A percentile compares a stretch with the other conserved stretches of the same genome.
These are phyloP conservation scores for Fraxinus platypoda DNA, from an alignment of 305 asterid genomes.

Conservation along the genomic window DNA sequence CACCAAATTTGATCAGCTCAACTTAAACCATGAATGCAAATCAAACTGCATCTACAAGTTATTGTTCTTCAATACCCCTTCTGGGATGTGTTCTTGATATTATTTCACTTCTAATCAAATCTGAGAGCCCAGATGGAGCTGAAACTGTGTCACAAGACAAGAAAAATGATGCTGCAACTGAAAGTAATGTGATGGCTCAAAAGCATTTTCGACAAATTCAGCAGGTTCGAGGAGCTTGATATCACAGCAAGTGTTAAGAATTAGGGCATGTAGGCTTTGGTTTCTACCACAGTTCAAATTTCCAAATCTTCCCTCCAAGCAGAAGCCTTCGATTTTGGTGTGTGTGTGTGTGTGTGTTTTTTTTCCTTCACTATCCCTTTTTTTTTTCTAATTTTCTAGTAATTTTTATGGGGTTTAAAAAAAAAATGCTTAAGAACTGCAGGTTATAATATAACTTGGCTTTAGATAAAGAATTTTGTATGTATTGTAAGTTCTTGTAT, in stretches of 20 bases:
- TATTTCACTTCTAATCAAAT: constrained; percentile 5
- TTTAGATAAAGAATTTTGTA: not conserved
- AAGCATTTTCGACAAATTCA: constrained; percentile 43
- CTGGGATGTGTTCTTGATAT: constrained; percentile 30
- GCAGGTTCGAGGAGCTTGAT: constrained; percentile 31
- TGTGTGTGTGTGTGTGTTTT: not conserved
- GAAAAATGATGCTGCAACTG: constrained; percentile 14
- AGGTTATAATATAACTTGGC: not conserved
- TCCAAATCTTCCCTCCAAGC: not conserved
- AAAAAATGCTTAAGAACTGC: not conserved
- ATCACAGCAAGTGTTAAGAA: not conserved
- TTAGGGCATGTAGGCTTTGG: not conserved
- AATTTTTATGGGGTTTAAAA: not conserved
- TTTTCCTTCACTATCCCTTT: no score
- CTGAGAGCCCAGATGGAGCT: not conserved
- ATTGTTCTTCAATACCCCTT: constrained; percentile 32
- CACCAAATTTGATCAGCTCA: not conserved
- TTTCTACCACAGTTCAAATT: not conserved
- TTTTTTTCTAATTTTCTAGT: not conserved
- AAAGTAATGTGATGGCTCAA: constrained; percentile 28
- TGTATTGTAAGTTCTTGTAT: not conserved
- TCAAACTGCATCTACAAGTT: not conserved
- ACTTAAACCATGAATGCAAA: constrained; percentile 24
- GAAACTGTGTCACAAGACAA: not conserved
- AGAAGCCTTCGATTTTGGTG: not conserved